Evolutionary conservation across 2,329 filamentous ascomycete species (phyloP).

Genomic region (Sphaerulina vaccinii): DNA sequence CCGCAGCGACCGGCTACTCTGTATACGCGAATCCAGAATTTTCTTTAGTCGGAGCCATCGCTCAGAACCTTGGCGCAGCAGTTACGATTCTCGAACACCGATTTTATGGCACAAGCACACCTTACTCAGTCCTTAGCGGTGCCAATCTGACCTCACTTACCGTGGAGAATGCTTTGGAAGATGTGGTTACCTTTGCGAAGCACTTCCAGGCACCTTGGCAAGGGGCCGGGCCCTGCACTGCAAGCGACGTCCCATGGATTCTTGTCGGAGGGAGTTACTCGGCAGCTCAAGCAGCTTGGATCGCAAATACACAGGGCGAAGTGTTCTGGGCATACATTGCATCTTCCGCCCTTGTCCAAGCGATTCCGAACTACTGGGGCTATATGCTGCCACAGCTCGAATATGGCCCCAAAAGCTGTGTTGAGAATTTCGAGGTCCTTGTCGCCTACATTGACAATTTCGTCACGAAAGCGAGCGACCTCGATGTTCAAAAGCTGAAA

Average conservation of each 20-base stretch:
- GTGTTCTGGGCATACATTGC: constrained; percentile 60
- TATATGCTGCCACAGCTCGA: neutral
- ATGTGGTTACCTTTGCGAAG: constrained; percentile 44
- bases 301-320: constrained; percentile 50
- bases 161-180: constrained; percentile 53
- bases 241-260: constrained; percentile 56
- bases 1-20: neutral
- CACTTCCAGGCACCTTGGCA: constrained; percentile 41
- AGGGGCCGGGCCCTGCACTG: constrained; percentile 44
- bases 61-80: constrained; percentile 53
- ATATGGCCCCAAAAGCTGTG: neutral
- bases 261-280: constrained; percentile 54
- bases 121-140: neutral
- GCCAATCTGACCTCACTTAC: constrained; percentile 43
- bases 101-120: constrained; percentile 57
- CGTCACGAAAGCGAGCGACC: neutral
- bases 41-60: constrained; percentile 44
- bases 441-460: neutral
- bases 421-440: neutral
- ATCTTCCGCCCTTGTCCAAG: neutral
- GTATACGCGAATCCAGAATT: neutral
- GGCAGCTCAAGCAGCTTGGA: constrained; percentile 57
- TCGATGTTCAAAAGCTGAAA: neutral
- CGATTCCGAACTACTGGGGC: neutral
- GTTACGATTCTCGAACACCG: constrained; percentile 57